A percentile compares a stretch with the other conserved stretches of the same genome.
These are phyloP conservation scores for Phalaenopsis hybrid DNA, from an alignment of 116 monocot species.

Conservation along the genomic window DNA sequence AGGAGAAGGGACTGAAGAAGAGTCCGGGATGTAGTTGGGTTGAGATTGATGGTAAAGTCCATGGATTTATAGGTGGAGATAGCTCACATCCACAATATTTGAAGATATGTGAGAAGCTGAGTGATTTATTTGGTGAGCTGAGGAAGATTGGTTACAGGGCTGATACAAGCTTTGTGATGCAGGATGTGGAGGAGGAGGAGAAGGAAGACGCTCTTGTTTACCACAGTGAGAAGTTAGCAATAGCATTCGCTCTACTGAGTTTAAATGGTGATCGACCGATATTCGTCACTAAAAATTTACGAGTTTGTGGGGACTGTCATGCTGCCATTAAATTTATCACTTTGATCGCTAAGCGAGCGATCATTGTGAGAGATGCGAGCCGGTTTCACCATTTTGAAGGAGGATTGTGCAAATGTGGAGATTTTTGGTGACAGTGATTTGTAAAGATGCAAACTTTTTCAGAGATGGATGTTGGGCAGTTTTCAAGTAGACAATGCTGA, in stretches of 20 bases:
- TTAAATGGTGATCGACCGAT: slow-evolving; percentile 31
- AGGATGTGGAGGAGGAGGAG: slow-evolving; percentile 72
- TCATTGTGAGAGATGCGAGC: slow-evolving; percentile 57
- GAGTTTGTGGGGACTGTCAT: slow-evolving; percentile 87
- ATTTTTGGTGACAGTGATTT: slow-evolving; percentile 53
- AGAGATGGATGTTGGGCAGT: too few relatives aligned
- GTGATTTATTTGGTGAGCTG: slow-evolving; percentile 45
- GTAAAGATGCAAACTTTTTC: neutral
- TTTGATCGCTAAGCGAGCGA: slow-evolving; percentile 38
- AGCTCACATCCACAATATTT: slow-evolving; percentile 42
- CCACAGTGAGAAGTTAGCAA: slow-evolving; percentile 77
- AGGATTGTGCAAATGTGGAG: slow-evolving; percentile 61
- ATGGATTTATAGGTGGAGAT: slow-evolving; percentile 82
- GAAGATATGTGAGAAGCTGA: slow-evolving; percentile 42
- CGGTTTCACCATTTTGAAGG: slow-evolving; percentile 82
- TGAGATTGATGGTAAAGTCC: slow-evolving; percentile 48
- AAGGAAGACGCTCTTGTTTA: slow-evolving; percentile 65
- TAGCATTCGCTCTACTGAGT: slow-evolving; percentile 60
- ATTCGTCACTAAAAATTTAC: slow-evolving; percentile 70
- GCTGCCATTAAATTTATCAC: slow-evolving; percentile 56
- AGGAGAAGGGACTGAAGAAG: slow-evolving; percentile 62
- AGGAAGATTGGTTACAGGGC: slow-evolving; percentile 63
- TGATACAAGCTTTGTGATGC: slow-evolving; percentile 67
- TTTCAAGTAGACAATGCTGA: too few relatives aligned
- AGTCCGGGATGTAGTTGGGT: slow-evolving; percentile 92